Evolutionary conservation across 768 basidiomycete genomes (phyloP).

Genomic region (Termitomyces sp.): DNA sequence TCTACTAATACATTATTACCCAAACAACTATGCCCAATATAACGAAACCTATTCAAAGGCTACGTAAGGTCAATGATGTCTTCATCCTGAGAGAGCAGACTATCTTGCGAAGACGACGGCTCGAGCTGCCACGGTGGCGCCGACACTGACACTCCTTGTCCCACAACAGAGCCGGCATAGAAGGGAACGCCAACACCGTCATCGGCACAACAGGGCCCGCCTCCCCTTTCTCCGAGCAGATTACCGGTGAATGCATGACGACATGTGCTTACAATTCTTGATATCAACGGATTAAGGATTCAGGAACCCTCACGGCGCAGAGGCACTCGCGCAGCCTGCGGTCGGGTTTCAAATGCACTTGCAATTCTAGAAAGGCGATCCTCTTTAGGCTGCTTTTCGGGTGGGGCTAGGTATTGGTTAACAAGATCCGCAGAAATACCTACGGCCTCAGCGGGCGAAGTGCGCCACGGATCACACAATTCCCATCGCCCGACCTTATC

Average conservation of each 20-base stretch:
- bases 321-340: neutral
- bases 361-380: too few relatives aligned
- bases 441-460: too few relatives aligned
- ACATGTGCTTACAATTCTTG: neutral
- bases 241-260: neutral
- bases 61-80: constrained; percentile 7
- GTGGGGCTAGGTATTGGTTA: too few relatives aligned
- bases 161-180: neutral
- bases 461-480: neutral
- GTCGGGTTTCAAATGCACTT: neutral
- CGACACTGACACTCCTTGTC: neutral
- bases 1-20: neutral
- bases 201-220: too few relatives aligned
- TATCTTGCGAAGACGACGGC: constrained; percentile 8
- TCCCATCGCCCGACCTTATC: too few relatives aligned
- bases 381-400: neutral
- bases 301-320: too few relatives aligned
- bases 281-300: neutral
- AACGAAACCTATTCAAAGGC: neutral
- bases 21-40: neutral
- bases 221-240: neutral
- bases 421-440: neutral
- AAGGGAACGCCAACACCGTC: neutral
- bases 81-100: constrained; percentile 3
- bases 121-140: neutral